Base-by-base conservation (phyloP, 2,329 filamentous ascomycete genomes). In the Verticillium isaacii region DNA sequence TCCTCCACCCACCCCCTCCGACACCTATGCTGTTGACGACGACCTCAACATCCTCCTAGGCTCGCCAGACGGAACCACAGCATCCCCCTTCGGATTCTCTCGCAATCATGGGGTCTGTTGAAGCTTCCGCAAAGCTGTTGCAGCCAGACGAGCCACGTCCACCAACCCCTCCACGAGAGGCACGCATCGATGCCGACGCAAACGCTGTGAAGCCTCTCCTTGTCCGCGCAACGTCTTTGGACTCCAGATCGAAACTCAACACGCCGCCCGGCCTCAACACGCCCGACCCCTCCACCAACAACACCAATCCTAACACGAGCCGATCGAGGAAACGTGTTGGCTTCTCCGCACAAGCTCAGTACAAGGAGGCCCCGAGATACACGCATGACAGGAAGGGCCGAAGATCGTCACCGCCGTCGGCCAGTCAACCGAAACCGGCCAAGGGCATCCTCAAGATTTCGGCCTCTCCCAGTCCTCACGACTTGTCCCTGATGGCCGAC, bases 371-470 rank as follows among this genome's bases (percentile, higher is more conserved):
- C 3, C 79, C 82, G 0, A 72, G 78, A 11, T 83, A 81, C 63
- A 63, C 68, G 11, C 73, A 79, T 62, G 72, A 73, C 17, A 72
- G 72, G 62, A 77, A 73, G 32, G 66, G 70, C 45, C 67, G 71
- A 66, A 74, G 74, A 62, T 71, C 77, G 36, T 76, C 80, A 52
- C 75, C 80, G 37, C 63, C 77, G 61, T 72, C 81, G 62, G 68
- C 72, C 61, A 62, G 73, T 62, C 65, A 75, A 63, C 70, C 77
- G 7, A 82, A 77, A 64, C 84, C 84, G 8, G 73, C 82, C 65
- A 87, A 86, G 69, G 82, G 84, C 3, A 99, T 99, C 60, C 82
- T 99, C 63, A 99, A 99, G 73, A 82, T 87, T 25, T 84, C 82
- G 2, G 75, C 81, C 60, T 81, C 74, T 71, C 77, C 74, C 8